Percentiles rank a stretch among this genome's conserved stretches.
Conservation (phyloP, 2,329 filamentous ascomycete species). For the Aspergillus japonicus region DNA sequence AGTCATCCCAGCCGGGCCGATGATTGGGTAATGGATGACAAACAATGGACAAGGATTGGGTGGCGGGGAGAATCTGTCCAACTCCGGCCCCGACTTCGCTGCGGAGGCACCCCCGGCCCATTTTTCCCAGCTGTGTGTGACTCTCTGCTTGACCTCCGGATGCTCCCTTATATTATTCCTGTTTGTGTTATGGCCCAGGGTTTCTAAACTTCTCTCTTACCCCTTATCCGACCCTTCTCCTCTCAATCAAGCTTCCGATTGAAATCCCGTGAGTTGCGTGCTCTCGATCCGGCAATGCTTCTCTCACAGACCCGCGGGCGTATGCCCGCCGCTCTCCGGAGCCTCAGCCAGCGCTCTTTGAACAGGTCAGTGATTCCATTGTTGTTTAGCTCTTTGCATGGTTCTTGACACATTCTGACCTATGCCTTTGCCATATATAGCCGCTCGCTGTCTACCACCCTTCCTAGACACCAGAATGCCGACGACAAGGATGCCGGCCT, state of each 20-base stretch:
- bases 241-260: not conserved
- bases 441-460: constrained; percentile 44
- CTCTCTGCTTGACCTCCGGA: not conserved
- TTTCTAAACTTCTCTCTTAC: not conserved
- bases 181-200: not conserved
- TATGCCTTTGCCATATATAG: constrained; percentile 18
- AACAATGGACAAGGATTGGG: constrained; percentile 4
- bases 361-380: constrained; percentile 3
- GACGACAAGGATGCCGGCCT: constrained; percentile 55
- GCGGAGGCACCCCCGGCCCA: constrained; percentile 5
- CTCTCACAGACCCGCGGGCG: constrained; percentile 26
- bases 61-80: constrained; percentile 4
- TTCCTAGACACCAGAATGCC: constrained; percentile 42
- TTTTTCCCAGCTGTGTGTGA: constrained; percentile 6
- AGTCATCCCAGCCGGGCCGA: not conserved
- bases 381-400: constrained; percentile 7
- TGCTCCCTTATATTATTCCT: constrained; percentile 1
- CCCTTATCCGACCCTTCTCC: not conserved
- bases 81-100: constrained; percentile 10
- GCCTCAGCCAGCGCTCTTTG: constrained; percentile 18
- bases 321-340: constrained; percentile 28
- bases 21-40: constrained; percentile 5
- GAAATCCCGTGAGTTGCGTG: constrained; percentile 1
- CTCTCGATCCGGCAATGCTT: constrained; percentile 7
- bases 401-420: not conserved